These are phyloP conservation scores for Gomphus bonarii DNA, from an alignment of 1,284 basidiomycete genomes.

Conservation along the genomic window DNA sequence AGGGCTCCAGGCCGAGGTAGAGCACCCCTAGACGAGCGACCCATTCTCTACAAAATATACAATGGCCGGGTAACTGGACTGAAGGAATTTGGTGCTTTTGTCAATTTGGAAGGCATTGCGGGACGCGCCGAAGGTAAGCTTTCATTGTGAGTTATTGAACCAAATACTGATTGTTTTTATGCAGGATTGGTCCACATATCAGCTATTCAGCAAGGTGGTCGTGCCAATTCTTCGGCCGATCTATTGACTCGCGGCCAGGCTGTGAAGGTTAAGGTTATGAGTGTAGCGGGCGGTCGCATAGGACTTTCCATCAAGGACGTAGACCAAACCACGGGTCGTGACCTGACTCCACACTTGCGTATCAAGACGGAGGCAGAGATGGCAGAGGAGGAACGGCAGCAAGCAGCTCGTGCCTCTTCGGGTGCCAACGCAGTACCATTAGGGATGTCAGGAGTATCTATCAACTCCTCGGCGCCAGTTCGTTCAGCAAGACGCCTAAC, in stretches of 20 bases:
- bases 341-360: constrained; percentile 87
- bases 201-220: constrained; percentile 74
- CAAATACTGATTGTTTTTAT: neutral
- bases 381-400: constrained; percentile 60
- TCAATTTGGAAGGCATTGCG: constrained; percentile 76
- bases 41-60: constrained; percentile 93
- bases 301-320: constrained; percentile 97
- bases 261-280: constrained; percentile 96
- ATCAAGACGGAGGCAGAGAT: constrained; percentile 91
- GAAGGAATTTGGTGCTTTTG: constrained; percentile 95
- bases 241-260: constrained; percentile 74
- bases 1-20: constrained; percentile 30
- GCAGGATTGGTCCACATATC: constrained; percentile 94
- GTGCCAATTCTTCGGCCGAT: constrained; percentile 83
- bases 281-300: constrained; percentile 71
- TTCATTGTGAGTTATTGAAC: neutral
- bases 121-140: constrained; percentile 80
- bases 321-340: constrained; percentile 82
- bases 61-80: constrained; percentile 76
- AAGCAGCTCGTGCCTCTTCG: constrained; percentile 45
- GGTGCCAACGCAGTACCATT: constrained; percentile 66
- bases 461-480: constrained; percentile 30
- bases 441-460: constrained; percentile 25
- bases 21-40: constrained; percentile 61
- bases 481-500: constrained; percentile 86